Percentiles rank a stretch among this genome's conserved stretches.
phyloP scores from a whole-genome alignment of 2,329 filamentous ascomycete genomes.

The Corynespora cassiicola region DNA sequence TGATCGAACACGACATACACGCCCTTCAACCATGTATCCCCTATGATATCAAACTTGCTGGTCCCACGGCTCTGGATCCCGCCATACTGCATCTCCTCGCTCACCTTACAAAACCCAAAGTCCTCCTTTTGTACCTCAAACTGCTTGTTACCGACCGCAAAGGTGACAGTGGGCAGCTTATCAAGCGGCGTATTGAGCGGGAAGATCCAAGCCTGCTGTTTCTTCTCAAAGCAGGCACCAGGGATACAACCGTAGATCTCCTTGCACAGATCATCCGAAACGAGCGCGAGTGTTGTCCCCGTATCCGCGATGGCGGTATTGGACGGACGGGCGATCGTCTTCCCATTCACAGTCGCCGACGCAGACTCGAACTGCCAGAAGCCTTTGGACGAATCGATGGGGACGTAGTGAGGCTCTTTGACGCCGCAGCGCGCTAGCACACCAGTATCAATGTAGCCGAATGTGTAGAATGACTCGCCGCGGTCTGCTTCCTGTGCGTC shows the following conservation, averaged over 20 bases:
- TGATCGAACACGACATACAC: slow-evolving; percentile 72
- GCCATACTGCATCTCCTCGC: slow-evolving; percentile 65
- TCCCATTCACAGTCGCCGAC: slow-evolving; percentile 64
- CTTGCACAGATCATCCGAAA: slow-evolving; percentile 67
- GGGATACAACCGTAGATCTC: slow-evolving; percentile 70
- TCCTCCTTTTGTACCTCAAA: slow-evolving; percentile 70
- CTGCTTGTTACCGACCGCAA: slow-evolving; percentile 68
- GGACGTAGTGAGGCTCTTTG: slow-evolving; percentile 64
- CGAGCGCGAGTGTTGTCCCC: slow-evolving; percentile 71
- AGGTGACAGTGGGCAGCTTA: slow-evolving; percentile 65
- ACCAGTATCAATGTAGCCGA: slow-evolving; percentile 73
- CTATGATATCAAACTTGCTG: slow-evolving; percentile 66
- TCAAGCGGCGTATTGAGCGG: slow-evolving; percentile 60
- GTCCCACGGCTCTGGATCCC: slow-evolving; percentile 61
- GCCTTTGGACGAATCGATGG: slow-evolving; percentile 68
- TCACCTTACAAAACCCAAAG: slow-evolving; percentile 63
- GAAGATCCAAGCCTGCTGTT: slow-evolving; percentile 69
- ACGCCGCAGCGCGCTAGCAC: slow-evolving; percentile 62
- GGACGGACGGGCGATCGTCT: slow-evolving; percentile 55
- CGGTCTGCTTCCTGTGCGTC: slow-evolving; percentile 53
- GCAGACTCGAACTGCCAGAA: slow-evolving; percentile 72
- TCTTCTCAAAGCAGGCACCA: slow-evolving; percentile 58
- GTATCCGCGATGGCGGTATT: slow-evolving; percentile 77
- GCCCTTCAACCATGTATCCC: slow-evolving; percentile 69
- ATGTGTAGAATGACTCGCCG: slow-evolving; percentile 71